phyloP scores from a whole-genome alignment of 2,329 filamentous ascomycete species.

The Aaosphaeria pasadenensis region DNA sequence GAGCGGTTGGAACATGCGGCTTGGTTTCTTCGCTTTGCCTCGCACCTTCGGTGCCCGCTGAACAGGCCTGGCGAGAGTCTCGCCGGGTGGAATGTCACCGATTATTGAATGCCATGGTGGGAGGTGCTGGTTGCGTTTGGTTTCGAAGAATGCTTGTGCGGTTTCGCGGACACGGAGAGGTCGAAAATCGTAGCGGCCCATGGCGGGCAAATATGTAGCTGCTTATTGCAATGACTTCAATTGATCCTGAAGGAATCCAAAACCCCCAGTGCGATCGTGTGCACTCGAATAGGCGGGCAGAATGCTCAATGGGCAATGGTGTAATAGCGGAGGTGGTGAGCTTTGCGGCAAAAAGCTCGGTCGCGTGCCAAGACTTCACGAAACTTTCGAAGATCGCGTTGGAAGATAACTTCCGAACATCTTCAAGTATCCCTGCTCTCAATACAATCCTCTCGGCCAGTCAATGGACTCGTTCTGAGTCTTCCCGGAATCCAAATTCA shows the following conservation, averaged over 20 bases:
- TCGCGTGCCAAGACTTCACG: slow-evolving; percentile 1
- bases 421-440: slow-evolving; percentile 1
- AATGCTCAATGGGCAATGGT: slow-evolving; percentile 9
- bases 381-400: slow-evolving; percentile 2
- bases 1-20: slow-evolving; percentile 77
- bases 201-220: slow-evolving; percentile 19
- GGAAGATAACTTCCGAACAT: slow-evolving; percentile 1
- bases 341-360: slow-evolving; percentile 4
- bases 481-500: slow-evolving; percentile 1
- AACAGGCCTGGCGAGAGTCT: slow-evolving; percentile 56
- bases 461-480: slow-evolving; percentile 16
- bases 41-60: slow-evolving; percentile 48
- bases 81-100: slow-evolving; percentile 57
- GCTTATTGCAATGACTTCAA: background rate
- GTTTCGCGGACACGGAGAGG: slow-evolving; percentile 52
- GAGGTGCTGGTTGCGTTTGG: slow-evolving; percentile 37
- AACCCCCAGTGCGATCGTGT: background rate
- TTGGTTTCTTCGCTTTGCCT: slow-evolving; percentile 53
- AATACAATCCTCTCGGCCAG: background rate
- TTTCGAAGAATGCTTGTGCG: slow-evolving; percentile 49
- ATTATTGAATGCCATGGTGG: slow-evolving; percentile 59
- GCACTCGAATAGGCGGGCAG: background rate
- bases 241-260: background rate
- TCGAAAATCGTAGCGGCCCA: slow-evolving; percentile 53
- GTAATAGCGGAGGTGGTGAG: slow-evolving; percentile 2